These are phyloP conservation scores for Ophiostoma tasmaniense DNA, from an alignment of 2,329 filamentous ascomycete genomes.

Conservation along the genomic window DNA sequence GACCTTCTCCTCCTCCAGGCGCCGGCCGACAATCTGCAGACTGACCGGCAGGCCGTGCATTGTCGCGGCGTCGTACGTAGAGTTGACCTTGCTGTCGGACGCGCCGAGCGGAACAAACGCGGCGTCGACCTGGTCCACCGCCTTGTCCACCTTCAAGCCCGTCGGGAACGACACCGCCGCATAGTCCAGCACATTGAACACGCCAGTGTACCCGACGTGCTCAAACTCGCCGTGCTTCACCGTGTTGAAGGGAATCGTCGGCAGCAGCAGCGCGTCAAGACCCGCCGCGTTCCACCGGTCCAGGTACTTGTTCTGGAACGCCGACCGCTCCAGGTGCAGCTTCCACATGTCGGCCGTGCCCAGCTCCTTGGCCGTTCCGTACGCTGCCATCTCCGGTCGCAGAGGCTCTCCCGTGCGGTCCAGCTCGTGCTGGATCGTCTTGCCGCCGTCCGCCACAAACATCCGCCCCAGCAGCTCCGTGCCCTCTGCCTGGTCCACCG, in stretches of 20 bases:
- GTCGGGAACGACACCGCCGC: conserved; percentile 40
- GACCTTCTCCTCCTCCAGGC: conserved; percentile 35
- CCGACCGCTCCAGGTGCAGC: conserved; percentile 37
- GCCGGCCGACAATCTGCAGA: conserved; percentile 33
- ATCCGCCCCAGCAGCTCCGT: conserved; percentile 33
- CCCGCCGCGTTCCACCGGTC: conserved; percentile 38
- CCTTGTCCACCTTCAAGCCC: conserved; percentile 33
- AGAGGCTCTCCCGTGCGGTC: conserved; percentile 33
- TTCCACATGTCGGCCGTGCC: conserved; percentile 40
- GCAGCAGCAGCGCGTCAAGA: conserved; percentile 56
- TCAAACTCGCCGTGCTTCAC: conserved; percentile 36
- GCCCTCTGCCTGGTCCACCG: conserved; percentile 34
- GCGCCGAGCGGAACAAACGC: conserved; percentile 30
- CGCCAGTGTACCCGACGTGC: conserved; percentile 43
- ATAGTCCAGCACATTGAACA: conserved; percentile 43
- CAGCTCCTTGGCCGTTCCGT: conserved; percentile 30
- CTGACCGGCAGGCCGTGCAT: conserved; percentile 22
- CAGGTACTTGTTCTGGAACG: conserved; percentile 38
- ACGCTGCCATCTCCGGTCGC: conserved; percentile 32
- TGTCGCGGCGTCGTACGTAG: conserved; percentile 27
- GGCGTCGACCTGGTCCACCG: conserved; percentile 29
- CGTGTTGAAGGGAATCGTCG: conserved; percentile 39
- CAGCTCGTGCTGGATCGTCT: conserved; percentile 20
- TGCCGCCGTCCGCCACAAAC: conserved; percentile 41
- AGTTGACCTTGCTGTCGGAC: conserved; percentile 31